Evolutionary conservation across 2,329 filamentous ascomycete genomes (phyloP), one percentile per base, ranked within the genome.

Genomic region (Arthroderma uncinatum): DNA sequence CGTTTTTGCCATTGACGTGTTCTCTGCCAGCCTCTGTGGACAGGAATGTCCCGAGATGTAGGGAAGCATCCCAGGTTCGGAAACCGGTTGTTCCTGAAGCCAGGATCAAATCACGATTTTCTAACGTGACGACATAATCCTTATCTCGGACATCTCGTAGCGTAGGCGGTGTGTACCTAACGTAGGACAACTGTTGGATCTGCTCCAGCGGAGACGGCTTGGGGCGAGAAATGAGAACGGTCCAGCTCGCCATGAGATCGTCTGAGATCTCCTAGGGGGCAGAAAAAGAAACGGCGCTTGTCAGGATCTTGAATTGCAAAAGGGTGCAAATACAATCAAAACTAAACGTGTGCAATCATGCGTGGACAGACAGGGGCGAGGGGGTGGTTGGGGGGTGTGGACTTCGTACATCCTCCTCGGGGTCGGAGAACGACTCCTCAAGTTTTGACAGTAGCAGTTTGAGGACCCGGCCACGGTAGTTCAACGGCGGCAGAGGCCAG

Each of bases 341-440:
- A 36, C 34, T n/a, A 55, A 56, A 30, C 33, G 21, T 53, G 34
- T 53, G 58, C 33, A 57, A 53, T 58, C n/a, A 60, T 48, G 47
- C 44, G 14, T 40, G 25, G 9, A n/a, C n/a, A 52, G 19, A 37
- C 16, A n/a, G n/a, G 40, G 19, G 23, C 3, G 6, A 54, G 16
- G 33, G 33, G 54, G 58, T 65, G 33, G 54, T 57, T 65, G 28
- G 12, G 30, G 58, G 57, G 54, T 58, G 40, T 23, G 40, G 19
- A 47, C 19, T 47, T 64, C 70, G 67, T 85, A 95, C 91, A 85
- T 95, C 83, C 78, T 88, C 79, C 64, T 95, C 87, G 71, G 89
- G 91, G 69, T 95, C 83, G 58, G 82, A 78, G 52, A 95, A 89
- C 34, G 85, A 81, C 30, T 78, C 74, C 70, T 95, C 89, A 55